Base-by-base conservation (phyloP, 495 filamentous ascomycete species). In the Neurospora intermedia region DNA sequence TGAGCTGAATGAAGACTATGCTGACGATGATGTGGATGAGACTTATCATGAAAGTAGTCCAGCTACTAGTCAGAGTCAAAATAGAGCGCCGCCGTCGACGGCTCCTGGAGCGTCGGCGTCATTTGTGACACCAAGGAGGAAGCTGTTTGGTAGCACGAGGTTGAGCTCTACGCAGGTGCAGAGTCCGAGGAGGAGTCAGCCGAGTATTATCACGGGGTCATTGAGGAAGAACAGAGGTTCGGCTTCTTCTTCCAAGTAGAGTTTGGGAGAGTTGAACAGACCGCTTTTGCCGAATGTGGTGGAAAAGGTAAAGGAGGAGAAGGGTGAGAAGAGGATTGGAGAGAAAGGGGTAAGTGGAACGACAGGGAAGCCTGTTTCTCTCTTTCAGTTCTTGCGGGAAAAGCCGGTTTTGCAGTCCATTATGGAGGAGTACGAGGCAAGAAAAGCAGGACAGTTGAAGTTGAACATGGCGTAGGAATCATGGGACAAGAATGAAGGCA, bases 11-110 rank as follows among this genome's bases (percentile, higher is more conserved):
- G 84, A 85, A 43, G 40, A 84, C 66, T 84, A 85, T 71, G 82
- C 83, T 6, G 84, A 85, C 6, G 83, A 85, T 8, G 79, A 78
- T n/a, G 74, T 82, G 40, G 83, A 84, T 69, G 79, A 76, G 38
- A 83, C 79, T 0, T 84, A 84, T 71, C 45, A 75, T 42, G 75
- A 78, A 10, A 27, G 20, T 23, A 59, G 31, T 35, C 73, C 9
- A 23, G 46, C 59, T 15, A 72, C 38, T 16, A 71, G n/a, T 48
- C 42, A 23, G 59, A 72, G 20, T 66, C 72, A 42, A 11, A n/a
- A 10, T 27, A 77, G 31, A 74, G 72, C 27, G 31, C 54, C 54
- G 13, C 76, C 54, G 11, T 66, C 54, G 13, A n/a, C 54, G 23
- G 71, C 31, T 13, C 20, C 41, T 35, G n/a, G 18, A 59, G 75